Conservation (phyloP, 306 rosid genomes). For the Corylus heterophylla region DNA sequence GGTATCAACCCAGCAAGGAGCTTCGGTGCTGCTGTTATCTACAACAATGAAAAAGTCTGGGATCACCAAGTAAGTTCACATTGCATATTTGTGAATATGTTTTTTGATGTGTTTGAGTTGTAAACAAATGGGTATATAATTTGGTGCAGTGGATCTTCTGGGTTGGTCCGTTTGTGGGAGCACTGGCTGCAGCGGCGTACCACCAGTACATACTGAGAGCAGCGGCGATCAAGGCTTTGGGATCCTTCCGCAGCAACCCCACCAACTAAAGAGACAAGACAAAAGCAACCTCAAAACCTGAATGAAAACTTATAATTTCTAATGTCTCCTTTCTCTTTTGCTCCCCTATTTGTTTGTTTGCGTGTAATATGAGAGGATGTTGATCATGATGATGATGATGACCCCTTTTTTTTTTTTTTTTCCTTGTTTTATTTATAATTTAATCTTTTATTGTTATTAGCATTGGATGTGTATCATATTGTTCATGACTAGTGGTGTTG, state of each 20-base stretch:
- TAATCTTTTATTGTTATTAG: slow-evolving; percentile 7
- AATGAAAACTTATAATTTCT: not conserved
- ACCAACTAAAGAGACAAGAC: slow-evolving; percentile 37
- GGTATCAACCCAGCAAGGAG: slow-evolving; percentile 93
- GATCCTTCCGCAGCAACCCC: slow-evolving; percentile 82
- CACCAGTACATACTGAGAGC: slow-evolving; percentile 86
- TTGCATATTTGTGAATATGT: not conserved
- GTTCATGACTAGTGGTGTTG: slow-evolving; percentile 23
- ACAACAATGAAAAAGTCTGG: slow-evolving; percentile 52
- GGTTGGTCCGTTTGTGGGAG: slow-evolving; percentile 89
- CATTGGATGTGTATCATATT: slow-evolving; percentile 26
- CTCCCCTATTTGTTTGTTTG: slow-evolving; percentile 21
- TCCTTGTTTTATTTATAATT: not conserved
- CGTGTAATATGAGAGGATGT: slow-evolving; percentile 11
- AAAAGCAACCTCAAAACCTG: no score
- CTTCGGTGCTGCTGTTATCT: slow-evolving; percentile 82
- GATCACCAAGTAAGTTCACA: slow-evolving; percentile 62
- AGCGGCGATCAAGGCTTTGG: slow-evolving; percentile 80
- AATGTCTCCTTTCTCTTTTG: not conserved
- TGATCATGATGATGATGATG: not conserved
- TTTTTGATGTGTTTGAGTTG: not conserved
- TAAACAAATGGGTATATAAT: not conserved
- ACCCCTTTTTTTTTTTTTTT: not conserved
- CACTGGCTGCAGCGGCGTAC: slow-evolving; percentile 77
- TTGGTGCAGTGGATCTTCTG: slow-evolving; percentile 78